Conservation (phyloP, 2,329 filamentous ascomycete species). For the Aspergillus ochraceus region DNA sequence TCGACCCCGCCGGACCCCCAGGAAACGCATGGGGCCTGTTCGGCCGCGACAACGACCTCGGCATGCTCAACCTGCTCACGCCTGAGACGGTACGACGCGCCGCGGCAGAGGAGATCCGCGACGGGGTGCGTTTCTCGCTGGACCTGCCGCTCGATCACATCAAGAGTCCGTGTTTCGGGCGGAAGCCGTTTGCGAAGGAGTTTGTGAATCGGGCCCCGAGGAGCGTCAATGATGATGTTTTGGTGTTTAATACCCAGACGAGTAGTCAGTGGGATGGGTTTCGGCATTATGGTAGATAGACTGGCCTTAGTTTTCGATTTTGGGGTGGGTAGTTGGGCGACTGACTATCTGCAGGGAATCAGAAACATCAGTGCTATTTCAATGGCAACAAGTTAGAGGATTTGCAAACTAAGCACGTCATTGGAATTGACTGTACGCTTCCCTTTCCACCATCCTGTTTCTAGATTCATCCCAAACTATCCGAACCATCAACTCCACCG, state of each 20-base stretch:
- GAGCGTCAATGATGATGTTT: constrained; percentile 61
- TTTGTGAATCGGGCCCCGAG: constrained; percentile 54
- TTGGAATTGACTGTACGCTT: constrained; percentile 41
- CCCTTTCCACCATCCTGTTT: neutral
- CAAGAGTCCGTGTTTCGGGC: constrained; percentile 55
- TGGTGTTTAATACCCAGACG: constrained; percentile 60
- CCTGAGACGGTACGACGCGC: constrained; percentile 41
- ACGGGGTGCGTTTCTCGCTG: constrained; percentile 50
- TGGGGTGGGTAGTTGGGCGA: neutral
- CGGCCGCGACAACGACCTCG: constrained; percentile 52
- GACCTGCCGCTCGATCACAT: constrained; percentile 61
- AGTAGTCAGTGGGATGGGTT: constrained; percentile 55
- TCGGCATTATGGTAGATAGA: constrained; percentile 32
- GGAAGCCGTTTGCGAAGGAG: constrained; percentile 56
- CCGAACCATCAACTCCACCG: neutral
- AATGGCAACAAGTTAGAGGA: constrained; percentile 43
- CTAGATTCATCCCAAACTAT: neutral
- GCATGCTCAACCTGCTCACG: constrained; percentile 57
- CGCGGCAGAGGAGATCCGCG: constrained; percentile 48
- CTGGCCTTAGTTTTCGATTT: neutral
- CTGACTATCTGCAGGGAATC: constrained; percentile 29
- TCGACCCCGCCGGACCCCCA: constrained; percentile 50
- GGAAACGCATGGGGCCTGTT: constrained; percentile 61
- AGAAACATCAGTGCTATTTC: constrained; percentile 43
- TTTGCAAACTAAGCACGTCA: constrained; percentile 34